A percentile compares a stretch with the other conserved stretches of the same genome.
Evolutionary conservation across 345 rosid species (phyloP).

Genomic region (Iberis pinnata): DNA sequence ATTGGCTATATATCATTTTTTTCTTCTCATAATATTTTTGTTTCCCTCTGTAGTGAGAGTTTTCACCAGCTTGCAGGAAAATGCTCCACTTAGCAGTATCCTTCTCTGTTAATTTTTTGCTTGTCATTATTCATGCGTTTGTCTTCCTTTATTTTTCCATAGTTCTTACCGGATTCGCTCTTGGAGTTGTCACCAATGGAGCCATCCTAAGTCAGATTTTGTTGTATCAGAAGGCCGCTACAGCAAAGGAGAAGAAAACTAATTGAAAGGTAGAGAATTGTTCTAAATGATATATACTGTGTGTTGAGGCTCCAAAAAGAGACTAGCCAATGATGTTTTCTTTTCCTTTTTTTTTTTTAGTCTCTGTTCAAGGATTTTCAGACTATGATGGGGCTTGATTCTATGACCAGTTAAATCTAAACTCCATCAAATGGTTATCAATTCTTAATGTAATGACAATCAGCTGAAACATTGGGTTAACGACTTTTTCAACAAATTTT

Average conservation of each 20-base stretch:
- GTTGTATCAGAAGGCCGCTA: slow-evolving; percentile 41
- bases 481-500: no score
- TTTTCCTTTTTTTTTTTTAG: background rate
- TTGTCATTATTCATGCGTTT: background rate
- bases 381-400: no score
- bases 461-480: no score
- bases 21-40: background rate
- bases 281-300: slow-evolving; percentile 4
- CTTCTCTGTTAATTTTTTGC: slow-evolving; percentile 26
- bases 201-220: slow-evolving; percentile 64
- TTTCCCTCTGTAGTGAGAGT: slow-evolving; percentile 58
- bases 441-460: no score
- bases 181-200: slow-evolving; percentile 56
- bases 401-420: no score
- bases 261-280: slow-evolving; percentile 28
- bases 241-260: slow-evolving; percentile 51
- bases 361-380: background rate
- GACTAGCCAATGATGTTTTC: background rate
- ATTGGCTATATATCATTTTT: background rate
- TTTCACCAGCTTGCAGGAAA: slow-evolving; percentile 88
- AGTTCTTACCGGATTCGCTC: slow-evolving; percentile 24
- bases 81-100: slow-evolving; percentile 83
- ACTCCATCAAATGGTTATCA: no score
- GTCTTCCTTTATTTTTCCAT: slow-evolving; percentile 32
- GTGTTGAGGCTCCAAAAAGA: slow-evolving; percentile 11